Conservation (phyloP, 768 basidiomycete species). For the Boletus reticuloceps region DNA sequence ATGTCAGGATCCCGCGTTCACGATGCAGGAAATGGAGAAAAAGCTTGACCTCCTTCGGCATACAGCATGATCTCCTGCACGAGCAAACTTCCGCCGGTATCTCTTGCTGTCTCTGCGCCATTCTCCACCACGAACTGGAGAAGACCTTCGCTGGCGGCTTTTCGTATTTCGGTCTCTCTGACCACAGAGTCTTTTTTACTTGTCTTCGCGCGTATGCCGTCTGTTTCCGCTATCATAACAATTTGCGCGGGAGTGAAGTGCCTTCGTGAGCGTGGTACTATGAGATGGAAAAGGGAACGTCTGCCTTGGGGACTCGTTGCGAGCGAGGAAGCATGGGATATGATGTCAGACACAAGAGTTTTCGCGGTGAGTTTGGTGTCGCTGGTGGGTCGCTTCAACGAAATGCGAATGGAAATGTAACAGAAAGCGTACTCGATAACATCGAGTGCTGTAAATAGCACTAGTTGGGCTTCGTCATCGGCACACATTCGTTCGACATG, state of each 20-base stretch:
- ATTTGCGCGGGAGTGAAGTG: constrained; percentile 89
- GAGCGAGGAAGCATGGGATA: constrained; percentile 53
- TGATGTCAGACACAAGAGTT: constrained; percentile 71
- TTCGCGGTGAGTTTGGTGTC: constrained; percentile 90
- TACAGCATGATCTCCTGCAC: constrained; percentile 82
- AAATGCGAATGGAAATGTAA: neutral
- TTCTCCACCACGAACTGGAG: constrained; percentile 66
- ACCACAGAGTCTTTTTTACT: constrained; percentile 76
- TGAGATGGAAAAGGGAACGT: constrained; percentile 76
- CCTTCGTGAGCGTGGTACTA: constrained; percentile 77
- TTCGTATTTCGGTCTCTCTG: constrained; percentile 68
- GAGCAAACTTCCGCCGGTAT: constrained; percentile 78
- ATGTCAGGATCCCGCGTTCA: neutral
- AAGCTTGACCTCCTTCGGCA: constrained; percentile 72
- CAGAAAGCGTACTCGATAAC: constrained; percentile 69
- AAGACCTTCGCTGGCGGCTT: constrained; percentile 70
- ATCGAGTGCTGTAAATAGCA: constrained; percentile 87
- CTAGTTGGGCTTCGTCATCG: constrained; percentile 87
- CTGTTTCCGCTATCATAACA: constrained; percentile 67
- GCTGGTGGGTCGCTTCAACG: constrained; percentile 37
- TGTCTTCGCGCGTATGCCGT: constrained; percentile 61
- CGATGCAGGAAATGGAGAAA: neutral
- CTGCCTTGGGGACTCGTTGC: constrained; percentile 71
- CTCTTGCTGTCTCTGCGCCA: constrained; percentile 60
- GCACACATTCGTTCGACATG: constrained; percentile 86